Base-by-base conservation (phyloP, 129 eudicot species). In the Kitagawia praeruptora region DNA sequence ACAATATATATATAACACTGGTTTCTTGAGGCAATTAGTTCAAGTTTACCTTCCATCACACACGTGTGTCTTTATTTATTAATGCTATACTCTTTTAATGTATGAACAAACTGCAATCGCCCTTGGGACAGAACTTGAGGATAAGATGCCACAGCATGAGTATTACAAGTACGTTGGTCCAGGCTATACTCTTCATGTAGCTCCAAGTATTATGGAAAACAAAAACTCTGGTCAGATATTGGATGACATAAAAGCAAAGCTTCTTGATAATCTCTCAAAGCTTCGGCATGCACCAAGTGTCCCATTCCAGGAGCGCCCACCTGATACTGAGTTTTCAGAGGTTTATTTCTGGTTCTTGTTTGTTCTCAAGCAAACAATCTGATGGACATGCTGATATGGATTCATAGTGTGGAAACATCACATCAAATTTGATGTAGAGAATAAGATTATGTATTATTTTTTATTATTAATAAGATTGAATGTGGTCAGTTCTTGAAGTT, bases 201-300 rank as follows among this genome's bases (percentile, higher is more conserved):
- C 97, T 81, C 97, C 98, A 51, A 91, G 98, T 85, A 94, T 91
- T 84, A 94, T 91, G 98, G 98, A 94, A 79, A 91, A 94, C 80
- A 94, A 94, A 85, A 94, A 92, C 78, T 88, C 98, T 48, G 92
- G 92, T 47, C 91, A 80, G 83, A 82, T 86, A 44, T 74, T 94
- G 91, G 97, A 94, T 70, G 96, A 92, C 47, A 94, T 94, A 47
- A 83, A 89, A 77, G 74, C 91, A 79, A 87, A 86, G 87, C 98
- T 94, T 80, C 96, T 94, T 87, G 93, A 92, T 45, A 82, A 94
- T 82, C 93, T 94, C 46, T 85, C 96, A 79, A 86, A 86, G 69
- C 92, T 94, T 79, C 98, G 92, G 84, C 98, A 94, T 88, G 98
- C 98, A 49, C 98, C 98, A 77, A 94, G 98, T 81, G 96, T 91